Percentiles rank a stretch among this genome's conserved stretches.
Evolutionary conservation across 345 rosid genomes (phyloP).

Genomic region (Carallia brachiata): DNA sequence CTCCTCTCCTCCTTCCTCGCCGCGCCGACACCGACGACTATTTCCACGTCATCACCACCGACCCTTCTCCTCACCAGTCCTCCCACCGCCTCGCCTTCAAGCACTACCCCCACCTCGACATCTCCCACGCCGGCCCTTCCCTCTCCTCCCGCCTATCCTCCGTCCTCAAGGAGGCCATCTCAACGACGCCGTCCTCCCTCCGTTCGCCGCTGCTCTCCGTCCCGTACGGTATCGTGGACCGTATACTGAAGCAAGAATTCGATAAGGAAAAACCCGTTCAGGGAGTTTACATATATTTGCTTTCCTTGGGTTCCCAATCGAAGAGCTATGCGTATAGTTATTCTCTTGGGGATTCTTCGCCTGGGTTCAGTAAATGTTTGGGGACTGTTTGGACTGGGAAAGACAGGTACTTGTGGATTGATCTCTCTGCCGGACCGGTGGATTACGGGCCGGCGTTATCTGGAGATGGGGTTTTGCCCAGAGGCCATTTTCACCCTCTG

Average conservation of each 20-base stretch:
- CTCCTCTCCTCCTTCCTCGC: slow-evolving; percentile 26
- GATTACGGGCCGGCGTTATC: slow-evolving; percentile 93
- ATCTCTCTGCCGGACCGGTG: slow-evolving; percentile 87
- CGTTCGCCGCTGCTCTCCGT: slow-evolving; percentile 61
- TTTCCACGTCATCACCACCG: slow-evolving; percentile 33
- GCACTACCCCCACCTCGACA: slow-evolving; percentile 29
- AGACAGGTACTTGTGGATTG: slow-evolving; percentile 88
- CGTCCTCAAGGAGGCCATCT: slow-evolving; percentile 40
- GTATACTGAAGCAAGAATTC: slow-evolving; percentile 52
- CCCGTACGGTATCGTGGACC: slow-evolving; percentile 49
- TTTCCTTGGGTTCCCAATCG: slow-evolving; percentile 52
- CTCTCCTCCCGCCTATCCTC: slow-evolving; percentile 38
- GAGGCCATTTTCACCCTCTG: slow-evolving; percentile 93
- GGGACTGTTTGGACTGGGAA: slow-evolving; percentile 89
- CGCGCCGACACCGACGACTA: slow-evolving; percentile 21
- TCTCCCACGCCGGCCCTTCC: slow-evolving; percentile 20
- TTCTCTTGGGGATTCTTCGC: slow-evolving; percentile 69
- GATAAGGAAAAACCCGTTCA: slow-evolving; percentile 63
- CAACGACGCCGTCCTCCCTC: slow-evolving; percentile 48
- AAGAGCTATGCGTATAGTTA: slow-evolving; percentile 75
- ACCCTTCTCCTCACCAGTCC: slow-evolving; percentile 6
- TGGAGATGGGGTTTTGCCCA: slow-evolving; percentile 86
- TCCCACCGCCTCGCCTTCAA: slow-evolving; percentile 24
- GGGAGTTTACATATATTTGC: slow-evolving; percentile 73
- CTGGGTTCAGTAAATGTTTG: slow-evolving; percentile 76